Percentiles rank a stretch among this genome's conserved stretches.
phyloP scores from a whole-genome alignment of 1,284 basidiomycete genomes.

The Trichosporon sp. region DNA sequence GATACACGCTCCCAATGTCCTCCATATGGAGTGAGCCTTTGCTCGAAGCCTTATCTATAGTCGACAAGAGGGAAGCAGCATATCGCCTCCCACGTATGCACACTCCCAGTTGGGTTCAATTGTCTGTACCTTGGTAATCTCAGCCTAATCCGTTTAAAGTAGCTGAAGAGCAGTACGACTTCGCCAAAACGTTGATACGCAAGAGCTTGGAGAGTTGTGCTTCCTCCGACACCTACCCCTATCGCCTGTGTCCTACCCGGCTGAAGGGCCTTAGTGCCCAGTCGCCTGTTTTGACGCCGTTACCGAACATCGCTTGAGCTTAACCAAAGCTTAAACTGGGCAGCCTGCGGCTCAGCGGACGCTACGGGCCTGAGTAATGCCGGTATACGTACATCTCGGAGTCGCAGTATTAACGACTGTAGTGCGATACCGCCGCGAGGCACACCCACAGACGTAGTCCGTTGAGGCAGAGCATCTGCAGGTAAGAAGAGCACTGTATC shows the following conservation, averaged over 20 bases:
- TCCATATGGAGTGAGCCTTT: too few species aligned
- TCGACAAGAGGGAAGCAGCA: not conserved
- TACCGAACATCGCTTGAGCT: conserved; percentile 1
- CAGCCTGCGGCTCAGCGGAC: not conserved
- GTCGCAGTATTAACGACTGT: not conserved
- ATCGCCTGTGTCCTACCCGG: too few species aligned
- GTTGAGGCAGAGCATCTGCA: not conserved
- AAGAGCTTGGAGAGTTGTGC: not conserved
- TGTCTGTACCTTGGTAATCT: not conserved
- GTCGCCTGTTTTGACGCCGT: not conserved
- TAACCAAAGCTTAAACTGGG: not conserved
- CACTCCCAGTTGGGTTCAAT: not conserved
- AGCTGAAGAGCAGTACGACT: not conserved
- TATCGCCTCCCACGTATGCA: not conserved
- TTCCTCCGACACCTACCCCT: not conserved
- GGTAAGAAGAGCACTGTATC: not conserved
- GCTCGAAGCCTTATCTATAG: not conserved
- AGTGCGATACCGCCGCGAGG: not conserved
- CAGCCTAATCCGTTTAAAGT: conserved; percentile 6
- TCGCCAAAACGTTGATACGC: not conserved
- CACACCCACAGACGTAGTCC: not conserved
- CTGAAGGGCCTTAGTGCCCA: too few species aligned
- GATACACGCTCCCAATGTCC: too few species aligned
- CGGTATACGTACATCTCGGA: not conserved
- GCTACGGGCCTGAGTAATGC: too few species aligned